Base-by-base conservation (phyloP, 352 stramenopile species). In the Globisporangium uncinulatum region DNA sequence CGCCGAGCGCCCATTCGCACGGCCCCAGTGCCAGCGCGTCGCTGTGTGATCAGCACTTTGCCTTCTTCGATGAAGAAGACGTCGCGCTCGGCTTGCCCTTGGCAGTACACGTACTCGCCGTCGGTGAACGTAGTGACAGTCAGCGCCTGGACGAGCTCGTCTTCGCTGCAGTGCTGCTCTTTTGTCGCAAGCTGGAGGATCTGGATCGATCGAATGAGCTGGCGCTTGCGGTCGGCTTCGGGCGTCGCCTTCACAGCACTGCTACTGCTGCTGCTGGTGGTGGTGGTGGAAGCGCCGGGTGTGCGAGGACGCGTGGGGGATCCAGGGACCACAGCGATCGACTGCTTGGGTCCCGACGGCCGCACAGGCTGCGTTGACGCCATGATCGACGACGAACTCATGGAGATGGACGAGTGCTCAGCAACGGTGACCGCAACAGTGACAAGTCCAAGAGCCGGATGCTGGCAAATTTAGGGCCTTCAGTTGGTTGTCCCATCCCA, bases 41-140 rank as follows among this genome's bases (percentile, higher is more conserved):
- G 74, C 51, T 87, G 80, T 17, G 79, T 87, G 58, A 91, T 79
- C 41, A 83, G 63, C 37, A 93, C 77, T 34, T 76, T 76, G 9
- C 83, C 83, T 56, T 84, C 71, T 41, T 91, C 79, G 44, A 93
- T 81, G 56, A 93, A 86, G 59, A 73, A 79, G 6, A 91, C 32
- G 19, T 83, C 77, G n/a, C 67, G 66, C 20, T 84, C 79, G 1
- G 52, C 10, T 10, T 89, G 69, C 14, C 79, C 83, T 58, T 93
- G 76, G 14, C 43, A 69, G 51, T 79, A 86, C 60, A 93, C 79
- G 65, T 84, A 83, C 34, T 89, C 80, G 21, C 73, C 75, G 46
- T 86, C 75, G 1, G n/a, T 44, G 52, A 71, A 89, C 9, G 59
- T 65, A 9, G 59, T 54, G 24, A 71, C 31, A 32, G 61, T 53